Conservation (phyloP, 208 protist species). For the Trypanosoma mega region DNA sequence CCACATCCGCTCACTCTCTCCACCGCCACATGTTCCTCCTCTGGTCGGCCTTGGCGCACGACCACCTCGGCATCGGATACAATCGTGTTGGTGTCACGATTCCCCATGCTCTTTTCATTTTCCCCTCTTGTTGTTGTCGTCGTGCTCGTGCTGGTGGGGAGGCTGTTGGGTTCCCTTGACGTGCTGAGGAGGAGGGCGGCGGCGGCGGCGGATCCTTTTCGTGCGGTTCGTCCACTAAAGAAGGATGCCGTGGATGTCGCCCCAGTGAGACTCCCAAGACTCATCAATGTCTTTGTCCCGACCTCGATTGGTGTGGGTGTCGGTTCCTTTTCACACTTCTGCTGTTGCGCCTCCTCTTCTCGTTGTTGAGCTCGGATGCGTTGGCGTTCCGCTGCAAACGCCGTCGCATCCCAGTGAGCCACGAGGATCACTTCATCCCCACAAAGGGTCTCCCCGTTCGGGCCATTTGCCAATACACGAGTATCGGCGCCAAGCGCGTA, state of each 20-base stretch:
- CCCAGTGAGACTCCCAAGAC: no score
- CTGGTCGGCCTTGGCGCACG: background rate
- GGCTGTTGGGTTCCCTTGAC: no score
- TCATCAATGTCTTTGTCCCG: no score
- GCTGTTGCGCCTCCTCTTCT: constrained; percentile 1
- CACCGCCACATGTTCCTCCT: background rate
- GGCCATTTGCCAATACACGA: constrained; percentile 17
- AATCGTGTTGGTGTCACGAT: background rate
- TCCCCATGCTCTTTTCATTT: background rate
- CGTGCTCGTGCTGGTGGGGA: background rate
- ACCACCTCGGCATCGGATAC: background rate
- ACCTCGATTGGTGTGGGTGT: constrained; percentile 13
- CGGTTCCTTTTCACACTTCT: background rate
- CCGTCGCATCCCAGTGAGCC: constrained; percentile 48
- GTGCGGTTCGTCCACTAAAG: constrained; percentile 34
- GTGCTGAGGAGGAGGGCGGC: constrained; percentile 38
- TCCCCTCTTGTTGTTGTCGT: background rate
- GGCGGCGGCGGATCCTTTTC: constrained; percentile 32
- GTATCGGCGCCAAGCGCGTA: constrained; percentile 62
- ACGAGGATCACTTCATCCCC: constrained; percentile 66
- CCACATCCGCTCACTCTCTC: background rate
- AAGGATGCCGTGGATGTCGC: constrained; percentile 47
- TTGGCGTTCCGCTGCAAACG: constrained; percentile 26
- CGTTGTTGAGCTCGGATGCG: constrained; percentile 18
- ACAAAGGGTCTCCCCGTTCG: constrained; percentile 16